These are phyloP conservation scores for Cymbidium sinense DNA, from an alignment of 106 monocot genomes.

Conservation along the genomic window DNA sequence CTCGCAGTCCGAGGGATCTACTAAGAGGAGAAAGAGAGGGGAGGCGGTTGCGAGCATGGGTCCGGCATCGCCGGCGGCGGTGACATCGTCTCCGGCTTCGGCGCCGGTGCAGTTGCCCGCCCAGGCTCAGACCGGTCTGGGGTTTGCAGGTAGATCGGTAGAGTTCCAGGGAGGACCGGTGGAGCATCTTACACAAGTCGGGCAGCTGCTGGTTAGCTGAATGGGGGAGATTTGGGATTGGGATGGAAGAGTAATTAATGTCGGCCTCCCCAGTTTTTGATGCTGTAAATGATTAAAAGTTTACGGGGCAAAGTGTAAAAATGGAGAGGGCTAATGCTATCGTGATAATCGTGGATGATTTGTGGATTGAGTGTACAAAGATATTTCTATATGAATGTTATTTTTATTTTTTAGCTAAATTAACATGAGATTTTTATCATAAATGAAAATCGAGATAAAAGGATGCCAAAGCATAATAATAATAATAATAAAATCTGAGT, in stretches of 20 bases:
- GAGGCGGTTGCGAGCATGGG: background rate
- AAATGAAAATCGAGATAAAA: too few relatives aligned
- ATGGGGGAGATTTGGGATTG: too few relatives aligned
- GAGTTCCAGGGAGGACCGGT: background rate
- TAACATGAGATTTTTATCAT: background rate
- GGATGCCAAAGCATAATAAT: too few relatives aligned
- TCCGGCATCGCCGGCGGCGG: background rate
- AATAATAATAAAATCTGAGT: too few relatives aligned
- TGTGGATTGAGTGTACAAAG: background rate
- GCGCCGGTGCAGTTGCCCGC: background rate
- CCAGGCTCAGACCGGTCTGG: slow-evolving; percentile 3
- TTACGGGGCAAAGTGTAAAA: background rate
- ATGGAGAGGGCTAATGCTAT: background rate
- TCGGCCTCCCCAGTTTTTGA: background rate
- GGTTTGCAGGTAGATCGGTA: background rate
- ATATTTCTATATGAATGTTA: background rate
- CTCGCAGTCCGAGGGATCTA: background rate
- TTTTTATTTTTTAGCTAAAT: background rate
- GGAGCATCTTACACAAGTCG: background rate
- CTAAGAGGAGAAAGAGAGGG: slow-evolving; percentile 14
- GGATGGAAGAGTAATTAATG: background rate
- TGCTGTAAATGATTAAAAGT: background rate
- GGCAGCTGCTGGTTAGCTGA: slow-evolving; percentile 8
- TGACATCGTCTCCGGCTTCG: background rate
- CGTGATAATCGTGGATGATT: background rate